Evolutionary conservation across 306 rosid species (phyloP).

Genomic region (Cucurbita argyrosperma): DNA sequence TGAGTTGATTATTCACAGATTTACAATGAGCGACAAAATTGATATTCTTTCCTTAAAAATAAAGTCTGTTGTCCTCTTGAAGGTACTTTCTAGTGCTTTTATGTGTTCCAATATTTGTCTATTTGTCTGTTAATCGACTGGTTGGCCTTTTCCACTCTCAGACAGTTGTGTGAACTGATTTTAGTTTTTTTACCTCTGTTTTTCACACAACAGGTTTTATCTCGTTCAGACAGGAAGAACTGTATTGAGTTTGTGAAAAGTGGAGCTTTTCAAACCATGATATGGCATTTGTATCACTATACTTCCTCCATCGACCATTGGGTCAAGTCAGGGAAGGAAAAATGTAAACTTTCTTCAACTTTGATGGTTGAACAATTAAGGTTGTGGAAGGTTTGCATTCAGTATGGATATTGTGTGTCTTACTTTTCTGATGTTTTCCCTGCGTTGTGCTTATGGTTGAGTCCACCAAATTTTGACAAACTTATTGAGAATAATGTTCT

Average conservation of each 20-base stretch:
- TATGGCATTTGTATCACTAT: constrained; percentile 57
- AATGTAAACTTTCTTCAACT: constrained; percentile 59
- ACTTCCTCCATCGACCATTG: constrained; percentile 61
- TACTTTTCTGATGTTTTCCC: constrained; percentile 62
- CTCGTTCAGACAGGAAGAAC: constrained; percentile 38
- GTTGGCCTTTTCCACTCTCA: constrained; percentile 3
- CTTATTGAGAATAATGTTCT: constrained; percentile 38
- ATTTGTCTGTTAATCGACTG: neutral
- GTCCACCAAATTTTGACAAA: constrained; percentile 50
- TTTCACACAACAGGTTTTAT: constrained; percentile 46
- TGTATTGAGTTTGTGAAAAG: constrained; percentile 50
- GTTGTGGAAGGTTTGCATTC: constrained; percentile 87
- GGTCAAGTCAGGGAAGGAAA: constrained; percentile 58
- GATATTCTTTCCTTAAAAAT: constrained; percentile 54
- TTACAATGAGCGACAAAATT: constrained; percentile 29
- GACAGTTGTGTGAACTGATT: constrained; percentile 2
- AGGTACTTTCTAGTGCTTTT: constrained; percentile 29
- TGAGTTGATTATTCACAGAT: constrained; percentile 48
- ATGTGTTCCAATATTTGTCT: constrained; percentile 10
- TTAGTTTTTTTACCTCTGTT: constrained; percentile 18
- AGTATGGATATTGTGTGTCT: constrained; percentile 66
- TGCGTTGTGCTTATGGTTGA: constrained; percentile 71
- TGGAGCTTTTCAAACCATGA: constrained; percentile 58
- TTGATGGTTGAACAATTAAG: constrained; percentile 73
- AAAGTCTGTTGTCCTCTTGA: constrained; percentile 63